A percentile compares a stretch with the other conserved stretches of the same genome.
phyloP scores from a whole-genome alignment of 129 eudicot genomes.

The Flaveria ramosissima region DNA sequence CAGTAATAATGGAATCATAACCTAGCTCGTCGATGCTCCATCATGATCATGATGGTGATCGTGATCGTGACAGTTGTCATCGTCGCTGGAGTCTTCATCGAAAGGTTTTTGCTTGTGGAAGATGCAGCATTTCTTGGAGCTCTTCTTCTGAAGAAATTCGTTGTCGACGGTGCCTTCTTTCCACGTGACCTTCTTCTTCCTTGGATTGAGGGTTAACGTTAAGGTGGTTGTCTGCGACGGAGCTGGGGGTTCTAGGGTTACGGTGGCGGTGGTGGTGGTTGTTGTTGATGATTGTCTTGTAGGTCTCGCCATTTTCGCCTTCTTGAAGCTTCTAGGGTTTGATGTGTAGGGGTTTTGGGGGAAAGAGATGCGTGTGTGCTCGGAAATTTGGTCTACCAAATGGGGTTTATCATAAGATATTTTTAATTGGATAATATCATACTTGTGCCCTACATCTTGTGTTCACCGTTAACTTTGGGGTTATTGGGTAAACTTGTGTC shows the following conservation, averaged over 20 bases:
- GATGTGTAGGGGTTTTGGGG: constrained; percentile 20
- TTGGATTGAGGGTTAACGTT: constrained; percentile 68
- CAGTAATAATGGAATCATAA: not conserved
- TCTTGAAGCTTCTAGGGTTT: constrained; percentile 33
- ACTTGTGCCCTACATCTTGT: too few species aligned
- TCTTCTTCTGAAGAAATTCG: constrained; percentile 75
- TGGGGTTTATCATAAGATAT: too few species aligned
- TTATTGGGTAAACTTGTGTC: too few species aligned
- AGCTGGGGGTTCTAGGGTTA: constrained; percentile 52
- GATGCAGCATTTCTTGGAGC: constrained; percentile 94
- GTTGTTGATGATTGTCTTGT: constrained; percentile 39
- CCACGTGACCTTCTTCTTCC: constrained; percentile 95
- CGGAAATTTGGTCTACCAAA: not conserved
- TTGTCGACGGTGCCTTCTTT: constrained; percentile 88
- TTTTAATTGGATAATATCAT: too few species aligned
- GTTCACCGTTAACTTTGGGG: too few species aligned
- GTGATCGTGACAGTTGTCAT: constrained; percentile 36
- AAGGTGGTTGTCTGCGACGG: constrained; percentile 53
- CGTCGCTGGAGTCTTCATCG: constrained; percentile 85
- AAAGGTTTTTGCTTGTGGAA: constrained; percentile 82
- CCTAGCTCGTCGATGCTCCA: constrained; percentile 40
- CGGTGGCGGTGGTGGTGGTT: constrained; percentile 44
- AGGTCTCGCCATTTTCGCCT: constrained; percentile 48
- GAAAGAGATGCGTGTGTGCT: not conserved
- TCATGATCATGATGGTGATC: constrained; percentile 21